Evolutionary conservation across 805 yeast genomes (phyloP).

Genomic region (Yamadazyma laniorum): DNA sequence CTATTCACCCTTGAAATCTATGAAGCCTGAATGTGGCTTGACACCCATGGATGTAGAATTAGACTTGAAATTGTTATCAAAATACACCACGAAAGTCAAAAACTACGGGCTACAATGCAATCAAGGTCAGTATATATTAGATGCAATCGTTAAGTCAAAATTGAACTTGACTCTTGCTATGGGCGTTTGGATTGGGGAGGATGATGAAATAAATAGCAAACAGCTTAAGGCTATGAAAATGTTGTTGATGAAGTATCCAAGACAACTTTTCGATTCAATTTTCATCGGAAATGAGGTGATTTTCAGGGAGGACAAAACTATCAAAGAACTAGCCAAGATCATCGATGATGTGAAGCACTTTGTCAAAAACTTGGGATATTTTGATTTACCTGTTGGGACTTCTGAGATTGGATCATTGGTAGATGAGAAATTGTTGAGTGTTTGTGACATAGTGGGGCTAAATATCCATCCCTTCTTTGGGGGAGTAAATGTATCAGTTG

Average conservation of each 20-base stretch:
- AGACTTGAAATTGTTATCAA: conserved; percentile 58
- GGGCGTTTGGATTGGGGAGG: conserved; percentile 61
- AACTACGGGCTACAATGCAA: conserved; percentile 62
- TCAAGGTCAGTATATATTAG: conserved; percentile 52
- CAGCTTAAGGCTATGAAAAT: conserved; percentile 48
- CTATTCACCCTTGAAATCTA: conserved; percentile 56
- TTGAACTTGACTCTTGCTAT: conserved; percentile 56
- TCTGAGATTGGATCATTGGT: conserved; percentile 56
- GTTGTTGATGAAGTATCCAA: conserved; percentile 44
- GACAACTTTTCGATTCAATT: conserved; percentile 47
- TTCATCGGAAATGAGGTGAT: conserved; percentile 64
- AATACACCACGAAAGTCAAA: conserved; percentile 55
- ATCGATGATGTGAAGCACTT: conserved; percentile 42
- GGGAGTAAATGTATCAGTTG: conserved; percentile 48
- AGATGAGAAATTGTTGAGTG: conserved; percentile 34
- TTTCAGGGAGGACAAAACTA: conserved; percentile 48
- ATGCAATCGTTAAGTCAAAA: conserved; percentile 49
- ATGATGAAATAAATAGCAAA: conserved; percentile 41
- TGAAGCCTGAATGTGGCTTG: conserved; percentile 54
- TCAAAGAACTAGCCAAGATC: conserved; percentile 35
- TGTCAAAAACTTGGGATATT: conserved; percentile 28
- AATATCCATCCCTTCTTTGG: conserved; percentile 69
- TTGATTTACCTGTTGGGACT: conserved; percentile 56
- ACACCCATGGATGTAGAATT: conserved; percentile 47
- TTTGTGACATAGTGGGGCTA: conserved; percentile 58